A percentile compares a stretch with the other conserved stretches of the same genome.
These are phyloP conservation scores for Penicillium thymicola DNA, from an alignment of 2,329 filamentous ascomycete genomes.

Conservation along the genomic window DNA sequence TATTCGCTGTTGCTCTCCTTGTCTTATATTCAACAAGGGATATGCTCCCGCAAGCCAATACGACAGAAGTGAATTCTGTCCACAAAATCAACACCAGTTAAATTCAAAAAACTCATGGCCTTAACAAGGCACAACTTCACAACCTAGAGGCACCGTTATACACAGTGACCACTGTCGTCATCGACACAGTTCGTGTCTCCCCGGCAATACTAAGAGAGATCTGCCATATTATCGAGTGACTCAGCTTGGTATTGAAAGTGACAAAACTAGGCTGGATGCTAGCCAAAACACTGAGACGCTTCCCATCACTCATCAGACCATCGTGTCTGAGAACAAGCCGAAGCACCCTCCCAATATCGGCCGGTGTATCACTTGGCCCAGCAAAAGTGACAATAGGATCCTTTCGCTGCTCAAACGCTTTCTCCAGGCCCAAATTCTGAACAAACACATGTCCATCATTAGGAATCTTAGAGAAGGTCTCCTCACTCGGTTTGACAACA, in stretches of 20 bases:
- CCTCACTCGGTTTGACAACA: conserved; percentile 13
- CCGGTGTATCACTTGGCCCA: conserved; percentile 2
- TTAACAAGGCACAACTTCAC: background rate
- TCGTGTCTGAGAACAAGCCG: conserved; percentile 14
- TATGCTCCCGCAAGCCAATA: background rate
- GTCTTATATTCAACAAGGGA: background rate
- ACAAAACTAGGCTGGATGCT: conserved; percentile 17
- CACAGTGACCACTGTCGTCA: background rate
- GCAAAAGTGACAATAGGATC: conserved; percentile 4
- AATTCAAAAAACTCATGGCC: background rate
- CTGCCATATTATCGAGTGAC: conserved; percentile 10
- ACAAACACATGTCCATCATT: background rate
- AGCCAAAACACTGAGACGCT: background rate
- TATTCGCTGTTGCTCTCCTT: background rate
- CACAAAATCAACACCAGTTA: background rate
- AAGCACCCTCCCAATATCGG: conserved; percentile 16
- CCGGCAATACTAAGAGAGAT: conserved; percentile 16
- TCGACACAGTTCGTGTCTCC: conserved; percentile 1
- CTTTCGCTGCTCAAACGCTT: background rate
- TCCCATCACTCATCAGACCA: conserved; percentile 5
- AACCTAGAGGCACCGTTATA: background rate
- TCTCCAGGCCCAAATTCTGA: conserved; percentile 9
- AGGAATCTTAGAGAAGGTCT: background rate
- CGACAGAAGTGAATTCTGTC: background rate
- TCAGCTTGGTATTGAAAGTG: conserved; percentile 18